Base-by-base conservation (phyloP, 2,329 filamentous ascomycete species). In the Scleromitrula shiraiana region DNA sequence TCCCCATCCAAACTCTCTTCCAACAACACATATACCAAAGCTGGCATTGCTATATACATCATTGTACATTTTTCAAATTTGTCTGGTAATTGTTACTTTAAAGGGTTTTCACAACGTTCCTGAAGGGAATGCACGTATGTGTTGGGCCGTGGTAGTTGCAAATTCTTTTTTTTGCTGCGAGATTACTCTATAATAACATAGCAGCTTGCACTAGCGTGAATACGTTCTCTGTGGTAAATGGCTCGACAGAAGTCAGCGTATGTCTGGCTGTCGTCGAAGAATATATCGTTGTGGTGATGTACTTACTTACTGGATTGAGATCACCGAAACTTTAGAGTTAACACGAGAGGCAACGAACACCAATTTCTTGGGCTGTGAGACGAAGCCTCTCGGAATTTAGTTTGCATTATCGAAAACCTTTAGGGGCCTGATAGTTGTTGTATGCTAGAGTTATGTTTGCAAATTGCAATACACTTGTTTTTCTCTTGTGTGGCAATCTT, bases 251-350 rank as follows among this genome's bases (percentile, higher is more conserved):
- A 7, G 55, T 63, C 6, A 53, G 58, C 35, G 37, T 65, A 5
- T 58, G 61, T 35, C 64, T 65, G 62, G 56, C 57, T 29, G 50
- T 62, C 0, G 9, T 64, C 2, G 60, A 64, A 40, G 64, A 66
- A 44, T 59, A 64, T 33, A 15, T 60, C 4, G 54, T 64, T 20
- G 60, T 64, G 22, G 39, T 59, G 20, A 53, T 62, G 9, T 62
- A 63, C 35, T 52, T 61, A n/a, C 30, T 51, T n/a, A 52, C 43
- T 22, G 52, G 56, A 7, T 46, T 57, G n/a, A 52, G 42, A 2
- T 8, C 32, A 5, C 19, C 12, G 7, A 29, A 3, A 5, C 7
- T 41, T 23, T n/a, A n/a, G n/a, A n/a, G n/a, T n/a, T n/a, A n/a
- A n/a, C n/a, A n/a, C n/a, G n/a, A n/a, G n/a, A n/a, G n/a, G n/a